These are phyloP conservation scores for Penicillium dipodomyicola DNA, from an alignment of 495 filamentous ascomycete species.

Conservation along the genomic window DNA sequence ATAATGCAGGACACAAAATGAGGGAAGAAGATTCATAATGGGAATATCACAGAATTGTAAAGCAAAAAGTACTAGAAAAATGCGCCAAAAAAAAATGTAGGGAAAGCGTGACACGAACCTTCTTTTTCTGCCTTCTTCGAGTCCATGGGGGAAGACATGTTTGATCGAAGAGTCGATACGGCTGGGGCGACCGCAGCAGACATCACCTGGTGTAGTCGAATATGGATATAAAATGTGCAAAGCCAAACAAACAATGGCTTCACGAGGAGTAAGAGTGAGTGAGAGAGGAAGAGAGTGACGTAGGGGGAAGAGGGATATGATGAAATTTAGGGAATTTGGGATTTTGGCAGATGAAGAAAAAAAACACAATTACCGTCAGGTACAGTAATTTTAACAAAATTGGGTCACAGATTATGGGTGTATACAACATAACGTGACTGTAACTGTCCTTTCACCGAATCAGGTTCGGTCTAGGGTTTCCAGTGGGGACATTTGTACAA, in stretches of 20 bases:
- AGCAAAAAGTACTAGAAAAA: constrained; percentile 13
- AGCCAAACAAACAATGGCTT: constrained; percentile 18
- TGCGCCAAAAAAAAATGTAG: constrained; percentile 3
- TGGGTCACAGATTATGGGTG: neutral
- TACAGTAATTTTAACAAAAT: constrained; percentile 2
- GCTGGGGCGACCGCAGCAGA: constrained; percentile 49
- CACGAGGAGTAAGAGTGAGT: constrained; percentile 12
- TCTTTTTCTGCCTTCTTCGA: constrained; percentile 49
- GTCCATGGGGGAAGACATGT: constrained; percentile 46
- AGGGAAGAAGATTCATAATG: no score
- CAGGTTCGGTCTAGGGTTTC: neutral
- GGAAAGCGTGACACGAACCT: constrained; percentile 23
- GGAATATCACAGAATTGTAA: constrained; percentile 12
- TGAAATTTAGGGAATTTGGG: constrained; percentile 18
- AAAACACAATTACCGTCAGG: constrained; percentile 1
- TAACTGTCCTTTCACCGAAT: neutral
- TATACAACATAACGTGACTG: neutral
- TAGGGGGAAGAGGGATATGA: constrained; percentile 26
- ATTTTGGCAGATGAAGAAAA: constrained; percentile 7
- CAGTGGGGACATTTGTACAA: neutral
- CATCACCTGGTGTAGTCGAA: constrained; percentile 27
- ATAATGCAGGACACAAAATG: constrained; percentile 13
- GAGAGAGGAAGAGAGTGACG: constrained; percentile 29
- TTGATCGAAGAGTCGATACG: constrained; percentile 33
- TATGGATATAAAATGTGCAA: constrained; percentile 8